A percentile compares a stretch with the other conserved stretches of the same genome.
phyloP scores from a whole-genome alignment of 768 basidiomycete species.

The Hericium alpestre region DNA sequence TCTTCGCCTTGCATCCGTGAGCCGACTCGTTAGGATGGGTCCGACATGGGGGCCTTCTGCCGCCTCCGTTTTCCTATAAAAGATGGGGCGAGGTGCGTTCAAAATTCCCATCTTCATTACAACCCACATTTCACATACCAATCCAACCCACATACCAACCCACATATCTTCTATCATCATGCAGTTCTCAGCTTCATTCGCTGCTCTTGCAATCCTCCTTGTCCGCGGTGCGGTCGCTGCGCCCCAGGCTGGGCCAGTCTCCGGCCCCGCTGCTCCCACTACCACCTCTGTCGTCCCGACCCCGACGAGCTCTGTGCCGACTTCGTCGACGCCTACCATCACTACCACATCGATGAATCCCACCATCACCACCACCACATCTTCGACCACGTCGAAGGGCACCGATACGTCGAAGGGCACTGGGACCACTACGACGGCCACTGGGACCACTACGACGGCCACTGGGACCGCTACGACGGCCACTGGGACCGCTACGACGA shows the following conservation, averaged over 20 bases:
- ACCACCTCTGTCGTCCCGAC: not conserved
- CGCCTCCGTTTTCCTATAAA: too few relatives aligned
- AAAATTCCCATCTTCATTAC: not conserved
- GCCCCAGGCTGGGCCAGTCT: not conserved
- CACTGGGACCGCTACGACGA: conserved; percentile 5
- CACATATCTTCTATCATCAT: not conserved
- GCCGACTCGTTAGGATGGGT: too few relatives aligned
- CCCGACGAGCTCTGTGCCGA: not conserved
- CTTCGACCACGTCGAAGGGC: not conserved
- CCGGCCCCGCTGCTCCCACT: not conserved
- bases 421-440: conserved; percentile 7
- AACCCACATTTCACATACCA: not conserved
- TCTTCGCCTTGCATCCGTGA: too few relatives aligned
- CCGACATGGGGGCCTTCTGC: too few relatives aligned
- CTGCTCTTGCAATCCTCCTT: conserved; percentile 11
- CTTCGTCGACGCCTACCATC: not conserved
- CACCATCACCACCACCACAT: not conserved
- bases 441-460: too few relatives aligned
- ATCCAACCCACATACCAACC: too few relatives aligned
- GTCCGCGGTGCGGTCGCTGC: conserved; percentile 14
- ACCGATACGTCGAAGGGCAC: conserved; percentile 1
- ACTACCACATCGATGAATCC: not conserved
- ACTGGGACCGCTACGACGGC: too few relatives aligned
- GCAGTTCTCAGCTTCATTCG: conserved; percentile 16
- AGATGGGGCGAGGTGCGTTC: too few relatives aligned